Base-by-base conservation (phyloP, 495 filamentous ascomycete genomes). In the Daldinia decipiens region DNA sequence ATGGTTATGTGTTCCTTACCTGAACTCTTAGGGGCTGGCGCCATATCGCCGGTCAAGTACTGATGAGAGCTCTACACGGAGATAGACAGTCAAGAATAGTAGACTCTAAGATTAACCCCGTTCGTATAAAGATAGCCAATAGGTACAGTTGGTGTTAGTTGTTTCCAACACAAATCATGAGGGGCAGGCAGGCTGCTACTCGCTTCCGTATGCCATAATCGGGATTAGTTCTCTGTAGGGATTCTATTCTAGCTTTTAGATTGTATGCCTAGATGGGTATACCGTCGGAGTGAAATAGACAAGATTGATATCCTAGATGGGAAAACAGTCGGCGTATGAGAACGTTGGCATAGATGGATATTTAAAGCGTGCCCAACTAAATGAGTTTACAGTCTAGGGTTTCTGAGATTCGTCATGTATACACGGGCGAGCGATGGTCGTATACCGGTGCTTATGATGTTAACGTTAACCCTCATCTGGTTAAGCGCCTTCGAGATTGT, bases 401-500 rank as follows among this genome's bases (percentile, higher is more conserved):
- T 17, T 4, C n/a, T 3, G 17, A 17, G 40, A 45, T 45, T 17
- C 40, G 40, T 45, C 40, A 45, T 21, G 17, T 17, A 26, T 51
- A 27, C 21, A 51, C 19, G 9, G 47, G 4, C 38, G 21, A 24
- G 24, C 36, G 19, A 54, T n/a, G 5, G 15, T 21, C 52, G n/a
- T 36, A 36, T 32, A 36, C 34, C 15, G 1, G 29, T 32, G 31
- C 15, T 11, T 4, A 7, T 38, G 5, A 17, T 21, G 29, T 55
- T 65, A 8, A 17, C n/a, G 29, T 55, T 65, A 64, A 40, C 32
- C 60, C 31, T 26, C 24, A 47, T 54, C 26, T 24, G 47, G 17
- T 17, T 12, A 55, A 67, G 65, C 65, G 53, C 27, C 59, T 39
- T 38, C 31, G 55, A 70, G 55, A 70, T 70, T 65, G 61, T 60